These are phyloP conservation scores for Aspergillus cristatus DNA, from an alignment of 495 filamentous ascomycete species.

Conservation along the genomic window DNA sequence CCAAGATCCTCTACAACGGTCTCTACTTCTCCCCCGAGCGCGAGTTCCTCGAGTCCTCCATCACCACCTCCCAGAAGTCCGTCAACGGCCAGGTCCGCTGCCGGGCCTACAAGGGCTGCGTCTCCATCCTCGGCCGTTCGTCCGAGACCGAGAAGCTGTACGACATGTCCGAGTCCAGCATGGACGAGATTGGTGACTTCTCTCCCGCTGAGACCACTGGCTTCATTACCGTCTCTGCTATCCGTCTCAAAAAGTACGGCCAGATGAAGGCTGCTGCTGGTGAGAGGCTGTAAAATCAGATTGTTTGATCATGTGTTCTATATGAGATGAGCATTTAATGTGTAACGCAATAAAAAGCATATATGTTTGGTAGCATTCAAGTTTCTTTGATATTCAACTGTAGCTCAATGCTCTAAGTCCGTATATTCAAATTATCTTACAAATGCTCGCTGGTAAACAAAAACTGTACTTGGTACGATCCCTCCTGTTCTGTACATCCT, in stretches of 20 bases:
- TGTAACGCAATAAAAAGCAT: not conserved
- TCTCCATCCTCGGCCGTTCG: slow-evolving; percentile 65
- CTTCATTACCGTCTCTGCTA: slow-evolving; percentile 75
- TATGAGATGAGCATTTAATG: not conserved
- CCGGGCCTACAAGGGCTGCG: slow-evolving; percentile 67
- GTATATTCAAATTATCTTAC: no score
- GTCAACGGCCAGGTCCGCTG: slow-evolving; percentile 62
- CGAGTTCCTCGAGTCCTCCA: slow-evolving; percentile 65
- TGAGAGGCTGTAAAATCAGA: slow-evolving; percentile 14
- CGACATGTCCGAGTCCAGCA: slow-evolving; percentile 65
- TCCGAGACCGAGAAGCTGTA: slow-evolving; percentile 80
- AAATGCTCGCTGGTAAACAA: no score
- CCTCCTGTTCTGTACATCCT: no score
- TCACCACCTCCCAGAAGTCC: slow-evolving; percentile 63
- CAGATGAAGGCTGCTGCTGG: slow-evolving; percentile 56
- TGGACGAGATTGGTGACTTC: slow-evolving; percentile 85
- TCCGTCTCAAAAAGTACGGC: slow-evolving; percentile 87
- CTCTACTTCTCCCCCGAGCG: slow-evolving; percentile 68
- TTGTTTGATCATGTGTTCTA: not conserved
- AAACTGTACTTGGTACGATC: no score
- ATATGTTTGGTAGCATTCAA: no score
- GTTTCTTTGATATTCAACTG: no score
- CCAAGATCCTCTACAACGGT: slow-evolving; percentile 61
- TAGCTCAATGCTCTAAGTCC: no score
- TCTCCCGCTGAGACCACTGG: slow-evolving; percentile 62